Conservation (phyloP, 1,139 yeast species). For the Yamadazyma aaseri region DNA sequence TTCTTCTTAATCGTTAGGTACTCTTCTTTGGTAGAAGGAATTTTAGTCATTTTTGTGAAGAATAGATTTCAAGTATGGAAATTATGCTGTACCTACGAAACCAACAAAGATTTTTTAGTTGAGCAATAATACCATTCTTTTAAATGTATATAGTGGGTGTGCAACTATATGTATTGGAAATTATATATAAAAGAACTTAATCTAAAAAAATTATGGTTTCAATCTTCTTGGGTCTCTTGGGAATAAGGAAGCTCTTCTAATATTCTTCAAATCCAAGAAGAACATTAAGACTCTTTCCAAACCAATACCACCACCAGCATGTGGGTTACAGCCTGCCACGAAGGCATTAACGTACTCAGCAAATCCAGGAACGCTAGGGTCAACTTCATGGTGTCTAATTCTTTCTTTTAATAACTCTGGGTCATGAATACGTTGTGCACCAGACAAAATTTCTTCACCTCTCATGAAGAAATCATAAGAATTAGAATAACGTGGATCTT, state of each 20-base stretch:
- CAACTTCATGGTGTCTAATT: constrained; percentile 79
- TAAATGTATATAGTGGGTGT: too few relatives aligned
- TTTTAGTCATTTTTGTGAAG: too few relatives aligned
- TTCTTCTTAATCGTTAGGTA: too few relatives aligned
- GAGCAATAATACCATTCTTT: too few relatives aligned
- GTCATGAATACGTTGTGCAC: constrained; percentile 99
- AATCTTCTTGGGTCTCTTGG: constrained; percentile 95
- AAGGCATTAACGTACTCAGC: constrained; percentile 91
- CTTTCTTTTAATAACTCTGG: constrained; percentile 77
- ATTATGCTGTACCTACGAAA: too few relatives aligned
- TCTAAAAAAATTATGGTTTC: constrained; percentile 64
- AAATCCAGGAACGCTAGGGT: constrained; percentile 77
- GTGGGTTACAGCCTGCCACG: constrained; percentile 95
- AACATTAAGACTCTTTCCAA: constrained; percentile 98
- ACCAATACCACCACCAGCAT: constrained; percentile 99
- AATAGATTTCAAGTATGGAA: too few relatives aligned
- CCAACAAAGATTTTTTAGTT: too few relatives aligned
- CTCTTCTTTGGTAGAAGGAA: too few relatives aligned
- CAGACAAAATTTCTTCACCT: constrained; percentile 97
- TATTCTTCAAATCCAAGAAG: constrained; percentile 92
- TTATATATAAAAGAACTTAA: too few relatives aligned
- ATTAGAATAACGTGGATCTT: constrained; percentile 88
- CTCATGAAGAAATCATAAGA: constrained; percentile 99
- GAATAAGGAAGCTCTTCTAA: constrained; percentile 95
- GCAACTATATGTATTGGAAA: too few relatives aligned